Evolutionary conservation across 202 grass and related monocot species (phyloP).

Genomic region (Bolboschoenoplectus hybrid): DNA sequence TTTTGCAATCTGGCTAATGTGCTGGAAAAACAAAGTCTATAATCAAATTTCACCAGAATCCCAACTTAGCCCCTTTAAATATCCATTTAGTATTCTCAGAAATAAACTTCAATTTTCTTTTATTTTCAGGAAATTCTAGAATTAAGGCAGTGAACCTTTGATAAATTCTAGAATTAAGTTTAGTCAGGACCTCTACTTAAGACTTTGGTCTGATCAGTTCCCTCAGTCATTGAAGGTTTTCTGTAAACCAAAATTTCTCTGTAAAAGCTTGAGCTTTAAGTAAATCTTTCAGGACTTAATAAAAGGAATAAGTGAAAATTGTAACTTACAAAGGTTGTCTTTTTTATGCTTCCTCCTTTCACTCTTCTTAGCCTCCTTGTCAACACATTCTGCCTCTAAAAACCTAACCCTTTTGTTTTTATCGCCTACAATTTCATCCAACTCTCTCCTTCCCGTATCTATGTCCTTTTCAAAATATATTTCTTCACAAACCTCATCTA

Average conservation of each 20-base stretch:
- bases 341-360: conserved; percentile 49
- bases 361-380: conserved; percentile 44
- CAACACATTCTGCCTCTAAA: conserved; percentile 52
- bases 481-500: conserved; percentile 44
- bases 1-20: not conserved
- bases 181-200: not conserved
- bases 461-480: conserved; percentile 42
- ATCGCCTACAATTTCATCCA: conserved; percentile 37
- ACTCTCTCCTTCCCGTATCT: conserved; percentile 30
- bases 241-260: not conserved
- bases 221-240: not conserved
- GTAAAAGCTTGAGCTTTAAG: not conserved
- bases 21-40: not conserved
- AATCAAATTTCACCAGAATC: not conserved
- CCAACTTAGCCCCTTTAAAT: conserved; percentile 13
- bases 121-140: not conserved
- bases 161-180: not conserved
- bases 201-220: not conserved
- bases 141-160: not conserved
- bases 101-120: not conserved
- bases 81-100: not conserved
- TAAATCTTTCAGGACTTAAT: not conserved
- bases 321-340: conserved; percentile 54
- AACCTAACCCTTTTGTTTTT: conserved; percentile 70
- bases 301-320: conserved; percentile 22